Base-by-base conservation (phyloP, 176 grass and related monocot species). In the Panicum miliaceum region DNA sequence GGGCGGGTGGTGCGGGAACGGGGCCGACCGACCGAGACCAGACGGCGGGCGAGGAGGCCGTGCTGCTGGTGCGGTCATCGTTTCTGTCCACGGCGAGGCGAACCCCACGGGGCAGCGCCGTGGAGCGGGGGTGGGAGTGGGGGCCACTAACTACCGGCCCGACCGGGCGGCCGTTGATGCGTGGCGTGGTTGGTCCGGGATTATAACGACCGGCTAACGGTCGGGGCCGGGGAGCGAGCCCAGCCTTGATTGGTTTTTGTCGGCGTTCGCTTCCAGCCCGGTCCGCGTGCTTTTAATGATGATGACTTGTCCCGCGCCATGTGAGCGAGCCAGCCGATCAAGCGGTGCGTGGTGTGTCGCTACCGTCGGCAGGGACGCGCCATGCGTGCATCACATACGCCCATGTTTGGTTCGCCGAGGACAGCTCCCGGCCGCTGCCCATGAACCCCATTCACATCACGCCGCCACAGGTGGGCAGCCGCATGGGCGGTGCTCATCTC, bases 141-240 rank as follows among this genome's bases (percentile, higher is more conserved):
- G 84, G 80, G 47, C 81, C 81, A 38, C 45, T 20, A 38, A 73
- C 80, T 37, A 73, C 66, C 86, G 67, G 71, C 12, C 26, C 59
- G 75, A 36, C 19, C 65, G 35, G 32, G 6, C 16, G 64, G 52
- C 52, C 52, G 58, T 36, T 64, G 62, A 19, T 36, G 32, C 29
- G 16, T 32, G 60, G 45, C 64, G 77, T n/a, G 86, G 86, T 32
- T 82, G 79, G 62, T 68, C 40, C 15, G 57, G 56, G 18, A 26
- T 6, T 54, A 84, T 41, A 72, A 37, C 75, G 81, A 79, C 86
- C 57, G 59, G 26, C 75, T 22, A 84, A 61, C 81, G 29, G 60
- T 79, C 80, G 8, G 45, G 72, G 48, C 29, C 29, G 18, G 20
- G 54, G 20, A 19, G 6, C 19, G 4, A 19, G 6, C 15, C 18